These are phyloP conservation scores for Linnemannia schmuckeri DNA, from an alignment of 192 early-diverging fungal genomes.

Conservation along the genomic window DNA sequence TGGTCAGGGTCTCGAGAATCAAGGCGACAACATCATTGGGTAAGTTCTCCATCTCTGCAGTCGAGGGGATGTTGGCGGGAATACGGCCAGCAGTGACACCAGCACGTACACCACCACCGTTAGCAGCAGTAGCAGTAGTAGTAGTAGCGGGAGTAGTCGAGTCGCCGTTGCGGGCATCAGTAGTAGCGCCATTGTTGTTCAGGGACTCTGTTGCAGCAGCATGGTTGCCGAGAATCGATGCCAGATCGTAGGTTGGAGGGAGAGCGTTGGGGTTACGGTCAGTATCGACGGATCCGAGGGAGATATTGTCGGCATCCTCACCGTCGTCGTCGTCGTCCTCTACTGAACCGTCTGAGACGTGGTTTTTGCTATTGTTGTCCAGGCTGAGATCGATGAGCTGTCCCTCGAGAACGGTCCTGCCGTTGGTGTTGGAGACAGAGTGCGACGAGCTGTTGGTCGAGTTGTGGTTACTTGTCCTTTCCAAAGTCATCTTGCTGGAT, in stretches of 20 bases:
- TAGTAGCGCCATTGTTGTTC: conserved; percentile 1
- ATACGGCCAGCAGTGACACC: conserved; percentile 13
- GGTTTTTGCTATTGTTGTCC: neutral
- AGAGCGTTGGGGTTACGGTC: conserved; percentile 28
- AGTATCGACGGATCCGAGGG: conserved; percentile 43
- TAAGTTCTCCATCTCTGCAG: conserved; percentile 57
- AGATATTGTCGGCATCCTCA: conserved; percentile 43
- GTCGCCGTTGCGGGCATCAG: neutral
- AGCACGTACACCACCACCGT: neutral
- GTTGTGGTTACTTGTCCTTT: neutral
- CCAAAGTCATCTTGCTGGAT: neutral
- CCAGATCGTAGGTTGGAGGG: conserved; percentile 50
- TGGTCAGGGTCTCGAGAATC: conserved; percentile 52
- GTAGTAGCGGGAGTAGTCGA: conserved; percentile 1
- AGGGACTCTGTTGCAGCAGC: conserved; percentile 23
- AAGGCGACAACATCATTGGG: conserved; percentile 53
- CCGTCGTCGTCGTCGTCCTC: conserved; percentile 30
- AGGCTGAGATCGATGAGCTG: conserved; percentile 36
- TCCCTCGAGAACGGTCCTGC: conserved; percentile 18
- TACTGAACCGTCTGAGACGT: conserved; percentile 15
- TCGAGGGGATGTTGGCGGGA: conserved; percentile 38
- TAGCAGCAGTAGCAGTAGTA: neutral
- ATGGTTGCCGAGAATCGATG: conserved; percentile 34
- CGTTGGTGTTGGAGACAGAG: conserved; percentile 16
- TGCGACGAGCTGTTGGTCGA: conserved; percentile 21